Evolutionary conservation across 345 rosid species (phyloP), one percentile per base, ranked within the genome.

Genomic region (Microthlaspi erraticum): DNA sequence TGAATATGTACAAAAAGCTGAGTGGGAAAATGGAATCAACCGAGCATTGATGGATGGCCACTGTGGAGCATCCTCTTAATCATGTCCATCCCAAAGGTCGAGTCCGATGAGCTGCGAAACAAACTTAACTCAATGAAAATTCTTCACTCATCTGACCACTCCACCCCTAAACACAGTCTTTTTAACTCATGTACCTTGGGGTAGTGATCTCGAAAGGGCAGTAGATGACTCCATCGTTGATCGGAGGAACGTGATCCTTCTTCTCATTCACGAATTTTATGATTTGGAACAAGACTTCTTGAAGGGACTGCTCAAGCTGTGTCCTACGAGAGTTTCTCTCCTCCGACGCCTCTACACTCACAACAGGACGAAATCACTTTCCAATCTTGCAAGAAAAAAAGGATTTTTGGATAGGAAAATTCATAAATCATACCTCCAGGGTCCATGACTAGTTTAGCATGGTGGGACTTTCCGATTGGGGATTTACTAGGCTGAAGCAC

Each of bases 41-140:
- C 83, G 65, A 91, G 90, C 96, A 94, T 88, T 10, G 93, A 86
- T 10, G 99, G 99, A 79, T 89, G 97, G 38, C 98, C 95, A 5
- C 90, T 85, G 72, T 94, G 98, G 19, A 94, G 88, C 92, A 94
- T 91, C 79, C 92, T 86, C 89, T 91, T 94, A 42, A 89, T 6
- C 87, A 91, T 84, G 73, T 91, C 96, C 93, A 91, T 91, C 69
- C 98, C 96, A 76, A 94, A 94, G 6, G 95, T 82, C 37, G 99
- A 94, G 77, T 94, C 99, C 7, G 97, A 89, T 55, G 97, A 89
- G 68, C 99, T 94, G 29, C 29, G 96, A 68, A 70, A 53, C 53
- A 18, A 77, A 60, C 11, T 18, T 63, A 52, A 39, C 10, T 34
- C 66, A 62, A 18, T 60, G 23, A 55, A 55, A 39, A 16, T 0